phyloP scores from a whole-genome alignment of 805 yeast species.

The Hanseniaspora osmophila region DNA sequence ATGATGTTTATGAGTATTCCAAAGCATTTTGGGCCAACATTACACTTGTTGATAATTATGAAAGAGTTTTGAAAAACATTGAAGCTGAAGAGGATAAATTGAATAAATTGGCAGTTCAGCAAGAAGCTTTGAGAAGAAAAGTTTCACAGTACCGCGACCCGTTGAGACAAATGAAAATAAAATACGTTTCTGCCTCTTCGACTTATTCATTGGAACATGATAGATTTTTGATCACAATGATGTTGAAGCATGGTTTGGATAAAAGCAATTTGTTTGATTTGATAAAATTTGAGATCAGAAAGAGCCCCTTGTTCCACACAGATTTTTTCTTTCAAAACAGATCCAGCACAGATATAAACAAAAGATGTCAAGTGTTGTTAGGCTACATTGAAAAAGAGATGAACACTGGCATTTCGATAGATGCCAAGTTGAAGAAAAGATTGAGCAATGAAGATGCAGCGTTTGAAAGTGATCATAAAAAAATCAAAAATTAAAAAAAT shows the following conservation, averaged over 20 bases:
- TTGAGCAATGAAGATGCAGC: constrained; percentile 16
- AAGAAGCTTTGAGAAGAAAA: constrained; percentile 66
- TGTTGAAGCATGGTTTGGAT: constrained; percentile 71
- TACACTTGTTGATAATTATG: constrained; percentile 77
- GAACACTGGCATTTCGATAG: constrained; percentile 25
- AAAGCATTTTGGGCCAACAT: constrained; percentile 70
- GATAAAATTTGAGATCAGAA: constrained; percentile 59
- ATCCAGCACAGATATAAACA: constrained; percentile 57
- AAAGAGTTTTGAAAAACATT: constrained; percentile 63
- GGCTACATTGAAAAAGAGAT: constrained; percentile 62
- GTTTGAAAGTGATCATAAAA: neutral
- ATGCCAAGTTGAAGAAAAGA: constrained; percentile 15
- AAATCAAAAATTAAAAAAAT: neutral
- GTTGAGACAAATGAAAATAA: constrained; percentile 58
- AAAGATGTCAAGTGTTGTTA: constrained; percentile 71
- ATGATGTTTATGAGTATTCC: constrained; percentile 69
- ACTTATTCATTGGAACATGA: constrained; percentile 83
- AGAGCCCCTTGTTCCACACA: constrained; percentile 65
- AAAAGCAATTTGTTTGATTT: constrained; percentile 64
- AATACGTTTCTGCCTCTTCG: constrained; percentile 52
- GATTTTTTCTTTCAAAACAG: constrained; percentile 81
- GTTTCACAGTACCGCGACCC: constrained; percentile 61
- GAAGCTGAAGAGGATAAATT: constrained; percentile 83
- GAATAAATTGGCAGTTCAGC: constrained; percentile 49
- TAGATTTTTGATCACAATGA: constrained; percentile 66